Evolutionary conservation across 805 yeast species (phyloP).

Genomic region (Saccharomycopsis selenospora): DNA sequence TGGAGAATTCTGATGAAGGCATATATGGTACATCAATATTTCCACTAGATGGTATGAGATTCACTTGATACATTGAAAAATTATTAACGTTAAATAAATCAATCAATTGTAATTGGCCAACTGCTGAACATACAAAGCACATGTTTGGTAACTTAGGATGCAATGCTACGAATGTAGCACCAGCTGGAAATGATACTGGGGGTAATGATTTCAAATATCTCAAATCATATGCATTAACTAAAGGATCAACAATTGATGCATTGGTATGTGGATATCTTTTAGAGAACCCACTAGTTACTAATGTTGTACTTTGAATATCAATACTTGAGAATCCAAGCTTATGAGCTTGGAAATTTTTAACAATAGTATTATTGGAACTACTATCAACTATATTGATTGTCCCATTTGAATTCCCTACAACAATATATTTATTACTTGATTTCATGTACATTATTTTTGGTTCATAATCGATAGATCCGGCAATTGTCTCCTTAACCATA

Average conservation of each 20-base stretch:
- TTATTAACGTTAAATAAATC: conserved; percentile 76
- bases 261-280: conserved; percentile 47
- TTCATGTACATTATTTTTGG: conserved; percentile 42
- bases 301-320: conserved; percentile 55
- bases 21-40: conserved; percentile 29
- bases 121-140: conserved; percentile 61
- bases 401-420: conserved; percentile 55
- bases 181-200: conserved; percentile 86
- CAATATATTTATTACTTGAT: conserved; percentile 45
- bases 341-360: conserved; percentile 53
- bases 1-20: conserved; percentile 25
- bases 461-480: conserved; percentile 34
- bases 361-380: conserved; percentile 33
- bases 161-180: conserved; percentile 75
- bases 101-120: conserved; percentile 80
- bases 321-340: conserved; percentile 55
- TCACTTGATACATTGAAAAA: conserved; percentile 60
- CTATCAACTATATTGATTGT: conserved; percentile 60
- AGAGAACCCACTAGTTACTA: conserved; percentile 79
- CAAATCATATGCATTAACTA: conserved; percentile 76
- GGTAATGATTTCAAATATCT: conserved; percentile 62
- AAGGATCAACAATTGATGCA: conserved; percentile 52
- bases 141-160: conserved; percentile 84
- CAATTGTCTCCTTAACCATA: conserved; percentile 31
- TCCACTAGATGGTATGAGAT: conserved; percentile 33